These are phyloP conservation scores for Butyriboletus appendiculatus DNA, from an alignment of 1,284 basidiomycete genomes.

Conservation along the genomic window DNA sequence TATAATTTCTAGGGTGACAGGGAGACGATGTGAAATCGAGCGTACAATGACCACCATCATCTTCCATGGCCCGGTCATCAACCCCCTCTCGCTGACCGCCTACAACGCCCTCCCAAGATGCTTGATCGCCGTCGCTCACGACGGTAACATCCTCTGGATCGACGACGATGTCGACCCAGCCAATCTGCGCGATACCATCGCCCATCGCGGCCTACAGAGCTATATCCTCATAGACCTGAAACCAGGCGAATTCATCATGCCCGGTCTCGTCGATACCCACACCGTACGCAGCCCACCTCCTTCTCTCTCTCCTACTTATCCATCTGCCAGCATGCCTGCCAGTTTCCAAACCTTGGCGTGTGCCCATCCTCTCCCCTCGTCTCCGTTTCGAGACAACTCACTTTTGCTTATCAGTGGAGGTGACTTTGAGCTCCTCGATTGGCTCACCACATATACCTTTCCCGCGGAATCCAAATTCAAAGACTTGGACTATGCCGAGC, in stretches of 20 bases:
- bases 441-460: conserved; percentile 88
- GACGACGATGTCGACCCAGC: conserved; percentile 52
- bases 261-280: conserved; percentile 91
- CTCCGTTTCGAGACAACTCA: conserved; percentile 3
- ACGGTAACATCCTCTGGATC: conserved; percentile 72
- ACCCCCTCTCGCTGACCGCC: conserved; percentile 54
- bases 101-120: conserved; percentile 58
- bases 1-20: conserved; percentile 26
- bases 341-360: conserved; percentile 84
- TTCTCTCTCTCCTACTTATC: neutral
- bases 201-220: conserved; percentile 37
- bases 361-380: conserved; percentile 35
- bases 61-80: conserved; percentile 72
- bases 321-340: conserved; percentile 74
- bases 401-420: conserved; percentile 54
- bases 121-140: conserved; percentile 57
- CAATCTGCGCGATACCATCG: conserved; percentile 46
- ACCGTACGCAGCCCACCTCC: conserved; percentile 51
- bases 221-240: conserved; percentile 42
- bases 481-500: conserved; percentile 72
- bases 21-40: neutral
- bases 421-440: conserved; percentile 87
- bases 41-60: conserved; percentile 42
- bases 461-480: conserved; percentile 84
- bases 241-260: conserved; percentile 80